These are phyloP conservation scores for Zanthoxylum bungeanum DNA, from an alignment of 345 rosid genomes.

Conservation along the genomic window DNA sequence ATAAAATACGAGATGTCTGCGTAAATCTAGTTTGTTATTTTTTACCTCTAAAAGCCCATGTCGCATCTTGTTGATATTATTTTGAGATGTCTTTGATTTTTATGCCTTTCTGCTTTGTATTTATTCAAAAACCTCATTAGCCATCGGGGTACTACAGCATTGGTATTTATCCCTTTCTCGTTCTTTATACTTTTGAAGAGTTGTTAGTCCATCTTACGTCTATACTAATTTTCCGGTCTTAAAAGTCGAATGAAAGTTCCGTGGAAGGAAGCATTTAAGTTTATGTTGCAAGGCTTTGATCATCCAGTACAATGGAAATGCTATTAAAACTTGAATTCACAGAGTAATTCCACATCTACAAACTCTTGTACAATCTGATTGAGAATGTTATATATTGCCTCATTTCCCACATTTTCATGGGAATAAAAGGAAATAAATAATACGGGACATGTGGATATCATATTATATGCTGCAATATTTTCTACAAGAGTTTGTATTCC, in stretches of 20 bases:
- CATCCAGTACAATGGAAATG: too few species aligned
- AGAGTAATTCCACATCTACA: too few species aligned
- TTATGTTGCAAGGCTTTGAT: too few species aligned
- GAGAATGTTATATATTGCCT: not conserved
- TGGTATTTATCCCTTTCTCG: not conserved
- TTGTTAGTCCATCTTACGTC: not conserved
- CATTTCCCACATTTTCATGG: not conserved
- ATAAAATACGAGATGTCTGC: not conserved
- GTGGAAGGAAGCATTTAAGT: too few species aligned
- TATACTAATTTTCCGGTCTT: not conserved
- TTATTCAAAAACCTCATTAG: not conserved
- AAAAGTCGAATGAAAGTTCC: too few species aligned
- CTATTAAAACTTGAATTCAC: not conserved
- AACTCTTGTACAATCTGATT: not conserved
- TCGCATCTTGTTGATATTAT: not conserved
- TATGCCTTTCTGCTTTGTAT: too few species aligned
- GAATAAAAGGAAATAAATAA: not conserved
- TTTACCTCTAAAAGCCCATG: not conserved
- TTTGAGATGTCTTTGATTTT: not conserved
- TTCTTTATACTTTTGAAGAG: not conserved
- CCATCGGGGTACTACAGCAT: not conserved
- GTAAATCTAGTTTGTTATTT: not conserved
- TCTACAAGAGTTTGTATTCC: too few species aligned
- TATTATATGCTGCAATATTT: not conserved
- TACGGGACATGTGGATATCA: not conserved